Evolutionary conservation across 176 grass and related monocot genomes (phyloP), one percentile per base, ranked within the genome.

Genomic region (Oryza punctata): DNA sequence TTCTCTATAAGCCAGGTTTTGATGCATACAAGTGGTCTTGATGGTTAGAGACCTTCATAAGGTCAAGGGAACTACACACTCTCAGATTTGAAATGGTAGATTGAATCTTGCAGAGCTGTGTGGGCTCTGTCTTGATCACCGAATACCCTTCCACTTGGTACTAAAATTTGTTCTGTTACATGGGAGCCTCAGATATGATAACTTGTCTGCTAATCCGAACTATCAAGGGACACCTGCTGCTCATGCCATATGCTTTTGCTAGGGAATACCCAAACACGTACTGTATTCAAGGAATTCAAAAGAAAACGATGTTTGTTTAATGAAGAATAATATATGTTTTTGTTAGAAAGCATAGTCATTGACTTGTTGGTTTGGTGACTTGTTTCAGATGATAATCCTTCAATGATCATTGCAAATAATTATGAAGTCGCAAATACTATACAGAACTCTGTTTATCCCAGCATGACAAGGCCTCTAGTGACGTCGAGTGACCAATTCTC

Each of bases 301-400:
- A 50, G n/a, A 64, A 19, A 14, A 40, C 23, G 14, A 23, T 47
- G 26, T 4, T 82, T 73, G 5, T 73, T 49, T 38, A 25, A 3
- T 41, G 23, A 23, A 26, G 32, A 74, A 38, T 29, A 63, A 21
- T 50, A 30, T 23, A 67, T 0, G 12, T 6, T 70, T 9, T 12
- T 63, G 35, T 37, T 80, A 40, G n/a, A 29, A 57, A 46, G 44
- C 67, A 28, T 63, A 13, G 63, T 67, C 47, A 57, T 60, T 86
- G 70, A 91, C 57, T 40, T 37, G 44, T 46, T 21, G 35, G 38
- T 79, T 79, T 78, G 30, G 12, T 28, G 30, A 50, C 73, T 61
- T 77, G 45, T 91, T 90, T 83, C 93, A 99, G 96, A 94, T 90
- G 93, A 96, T 46, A 87, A 79, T 41, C 28, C 83, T 84, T 89